Evolutionary conservation across 495 filamentous ascomycete species (phyloP).

Genomic region (Immersiella caudata): DNA sequence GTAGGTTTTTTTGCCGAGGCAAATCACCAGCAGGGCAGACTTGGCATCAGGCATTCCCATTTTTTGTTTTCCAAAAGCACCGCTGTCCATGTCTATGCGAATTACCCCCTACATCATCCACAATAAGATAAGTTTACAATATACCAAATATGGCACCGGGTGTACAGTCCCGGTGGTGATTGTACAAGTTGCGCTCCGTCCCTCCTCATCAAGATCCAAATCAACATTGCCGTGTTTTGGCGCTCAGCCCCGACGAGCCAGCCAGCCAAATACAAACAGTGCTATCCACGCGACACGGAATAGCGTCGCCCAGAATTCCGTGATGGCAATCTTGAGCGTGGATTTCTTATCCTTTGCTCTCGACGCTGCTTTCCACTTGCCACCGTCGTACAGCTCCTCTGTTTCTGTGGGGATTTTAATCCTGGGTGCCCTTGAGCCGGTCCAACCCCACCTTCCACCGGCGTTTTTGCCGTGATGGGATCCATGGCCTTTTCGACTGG

Average conservation of each 20-base stretch:
- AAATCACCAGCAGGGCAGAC: too few relatives aligned
- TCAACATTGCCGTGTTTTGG: not conserved
- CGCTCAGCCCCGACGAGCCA: slow-evolving; percentile 43
- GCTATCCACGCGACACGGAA: slow-evolving; percentile 53
- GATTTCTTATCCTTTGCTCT: slow-evolving; percentile 24
- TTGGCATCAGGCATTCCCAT: not conserved
- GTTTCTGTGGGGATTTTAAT: slow-evolving; percentile 48
- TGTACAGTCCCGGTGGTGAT: not conserved
- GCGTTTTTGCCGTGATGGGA: slow-evolving; percentile 22
- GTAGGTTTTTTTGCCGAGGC: too few relatives aligned
- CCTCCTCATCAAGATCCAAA: not conserved
- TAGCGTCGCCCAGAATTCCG: slow-evolving; percentile 50
- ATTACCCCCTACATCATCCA: not conserved
- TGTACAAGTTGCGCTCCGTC: not conserved
- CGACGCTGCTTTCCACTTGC: slow-evolving; percentile 38
- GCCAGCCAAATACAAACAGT: slow-evolving; percentile 43
- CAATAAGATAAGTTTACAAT: not conserved
- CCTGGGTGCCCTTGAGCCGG: slow-evolving; percentile 41
- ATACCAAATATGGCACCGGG: not conserved
- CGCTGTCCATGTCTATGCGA: not conserved
- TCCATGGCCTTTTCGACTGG: slow-evolving; percentile 24
- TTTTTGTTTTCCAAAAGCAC: not conserved
- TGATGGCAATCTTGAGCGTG: slow-evolving; percentile 32
- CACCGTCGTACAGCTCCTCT: slow-evolving; percentile 38
- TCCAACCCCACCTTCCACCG: slow-evolving; percentile 42